Evolutionary conservation across 2,329 filamentous ascomycete species (phyloP), one percentile per base, ranked within the genome.

Genomic region (Botrytis deweyae): DNA sequence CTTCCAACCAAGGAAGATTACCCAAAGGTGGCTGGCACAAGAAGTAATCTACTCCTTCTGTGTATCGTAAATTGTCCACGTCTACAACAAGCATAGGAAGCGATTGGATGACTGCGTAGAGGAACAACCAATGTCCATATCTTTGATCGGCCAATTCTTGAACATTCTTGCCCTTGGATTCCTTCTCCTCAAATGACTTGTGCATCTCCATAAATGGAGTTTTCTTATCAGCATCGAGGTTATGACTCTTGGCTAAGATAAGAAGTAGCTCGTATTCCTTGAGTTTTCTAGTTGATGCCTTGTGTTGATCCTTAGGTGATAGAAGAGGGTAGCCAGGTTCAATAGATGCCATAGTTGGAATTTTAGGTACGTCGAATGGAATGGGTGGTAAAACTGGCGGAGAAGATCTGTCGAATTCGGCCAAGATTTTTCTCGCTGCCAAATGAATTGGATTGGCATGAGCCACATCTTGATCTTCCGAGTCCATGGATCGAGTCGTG

Each of bases 361-460:
- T 83, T 76, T 91, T 88, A 4, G 96, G 95, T 7, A 93, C 86
- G 80, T 98, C 95, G 80, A 95, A 98, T 0, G 96, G 95, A 72
- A 98, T 90, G 0, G 95, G 94, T 0, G 96, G 96, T 74, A 95
- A 89, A 0, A 98, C 94, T 0, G 96, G 96, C 1, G 95, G 94
- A 22, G 91, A 93, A 14, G 93, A 95, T 74, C 92, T 90, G 81
- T 99, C 96, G 80, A 94, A 98, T 83, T 98, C 95, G 77, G 89
- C 91, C 76, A 98, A 86, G 20, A 98, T 88, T 76, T 90, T 91
- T 72, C 95, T 90, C 64, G 98, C 85, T 2, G 93, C 93, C 58
- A 90, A 87, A 55, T 72, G 70, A 25, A 72, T 18, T n/a, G 62
- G 22, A n/a, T 72, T 46, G 40, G 89, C 29, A 40, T 73, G 64